Base-by-base conservation (phyloP, 768 basidiomycete genomes). In the Agaricus sinodeliciosus region DNA sequence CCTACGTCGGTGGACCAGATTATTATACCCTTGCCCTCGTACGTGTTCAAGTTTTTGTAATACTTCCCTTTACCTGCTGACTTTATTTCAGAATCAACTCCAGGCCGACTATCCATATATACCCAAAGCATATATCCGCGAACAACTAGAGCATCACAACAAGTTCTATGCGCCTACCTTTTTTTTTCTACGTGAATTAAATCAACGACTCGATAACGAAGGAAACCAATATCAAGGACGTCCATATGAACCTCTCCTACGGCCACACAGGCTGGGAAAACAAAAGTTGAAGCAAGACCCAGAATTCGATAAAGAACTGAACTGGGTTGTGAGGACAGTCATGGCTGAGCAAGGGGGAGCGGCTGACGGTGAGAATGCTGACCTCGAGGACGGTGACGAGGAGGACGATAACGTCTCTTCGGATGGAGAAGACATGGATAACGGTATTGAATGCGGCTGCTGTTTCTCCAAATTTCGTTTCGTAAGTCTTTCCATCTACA, bases 361-460 rank as follows among this genome's bases (percentile, higher is more conserved):
- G 22, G 65, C 62, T 25, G 64, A 59, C 11, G 57, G 67, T 44
- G 65, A 72, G 13, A 56, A 31, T 31, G 22, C 44, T 37, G 64
- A 72, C 13, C 74, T 72, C 0, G 62, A 65, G 50, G 65, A 76
- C 18, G 72, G 74, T 15, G 27, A 68, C 43, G 65, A 72, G 13
- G 57, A 48, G 36, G 64, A 72, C n/a, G 75, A 73, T 0, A 60
- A 65, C 51, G 65, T 75, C 16, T 73, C 74, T 39, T 68, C 72
- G 22, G 70, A 74, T 16, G 80, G 77, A 28, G 72, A 66, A 7
- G 75, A 74, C 7, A 78, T 73, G 46, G 44, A 37, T 13, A 40
- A 16, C 12, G 87, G 84, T 2, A 81, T 94, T 34, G 90, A 94
- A 60, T 94, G 93, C 60, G 87, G 86, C 11, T 94, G 92, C 60